Evolutionary conservation across 208 protist species (phyloP), one percentile per base, ranked within the genome.

Genomic region (Trypanosoma lewisi): DNA sequence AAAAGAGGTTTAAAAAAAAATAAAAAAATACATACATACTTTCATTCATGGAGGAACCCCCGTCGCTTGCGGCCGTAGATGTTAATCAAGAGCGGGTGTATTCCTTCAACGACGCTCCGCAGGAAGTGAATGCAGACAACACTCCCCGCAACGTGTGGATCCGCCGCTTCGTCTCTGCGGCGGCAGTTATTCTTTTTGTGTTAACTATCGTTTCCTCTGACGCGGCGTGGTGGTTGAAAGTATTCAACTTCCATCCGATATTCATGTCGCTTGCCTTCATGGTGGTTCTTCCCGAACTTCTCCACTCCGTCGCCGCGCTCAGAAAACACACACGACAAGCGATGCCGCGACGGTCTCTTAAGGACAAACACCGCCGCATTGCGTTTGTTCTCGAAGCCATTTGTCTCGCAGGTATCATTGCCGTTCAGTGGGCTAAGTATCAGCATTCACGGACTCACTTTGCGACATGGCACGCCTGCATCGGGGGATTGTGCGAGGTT

Each of bases 381-480:
- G 54, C 83, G 16, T 58, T 89, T 12, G 39, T 51, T 9, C 63
- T 89, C 36, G 74, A 86, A 70, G 0, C 76, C 19, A 58, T 73
- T 0, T 67, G 73, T 9, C 54, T 67, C 11, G 31, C 57, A 49
- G 83, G 83, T 2, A 80, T 89, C 28, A 70, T 67, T 25, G 67
- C 77, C 1, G 58, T 86, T 23, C 80, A 86, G 72, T 86, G 78
- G 72, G 70, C 56, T 55, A 89, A 89, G 63, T 67, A 82, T 39
- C 61, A 56, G 12, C 63, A 70, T 25, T 59, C 57, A 2, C 73
- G 78, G 27, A 31, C 21, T 1, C 83, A 89, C 36, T 70, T 89
- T 49, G 69, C 14, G 9, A 75, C 77, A 6, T 77, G 63, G 19
- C 83, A 89, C 69, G 65, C 59, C 21, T 33, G 81, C 5, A 72